Percentiles rank a stretch among this genome's conserved stretches.
Evolutionary conservation across 768 basidiomycete species (phyloP).

Genomic region (Russula emetica): DNA sequence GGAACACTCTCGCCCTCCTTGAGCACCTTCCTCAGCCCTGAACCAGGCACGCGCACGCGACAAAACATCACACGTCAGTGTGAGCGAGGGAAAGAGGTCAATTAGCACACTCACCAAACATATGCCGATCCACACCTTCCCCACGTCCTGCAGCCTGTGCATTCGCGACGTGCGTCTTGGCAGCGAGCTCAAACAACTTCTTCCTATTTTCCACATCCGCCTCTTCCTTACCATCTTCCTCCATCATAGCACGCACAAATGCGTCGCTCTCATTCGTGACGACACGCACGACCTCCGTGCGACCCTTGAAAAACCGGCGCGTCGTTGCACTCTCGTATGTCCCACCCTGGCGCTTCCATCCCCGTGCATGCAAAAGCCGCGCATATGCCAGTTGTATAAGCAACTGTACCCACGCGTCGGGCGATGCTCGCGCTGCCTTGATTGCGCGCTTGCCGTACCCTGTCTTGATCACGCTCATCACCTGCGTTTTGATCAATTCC

Average conservation of each 20-base stretch:
- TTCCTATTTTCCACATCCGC: conserved; percentile 48
- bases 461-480: conserved; percentile 58
- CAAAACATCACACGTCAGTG: neutral
- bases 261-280: conserved; percentile 71
- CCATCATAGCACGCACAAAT: conserved; percentile 75
- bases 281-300: conserved; percentile 91
- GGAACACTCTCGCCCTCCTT: conserved; percentile 60
- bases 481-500: conserved; percentile 59
- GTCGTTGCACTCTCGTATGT: conserved; percentile 96
- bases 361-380: conserved; percentile 44
- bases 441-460: conserved; percentile 81
- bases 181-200: conserved; percentile 53
- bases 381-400: conserved; percentile 85
- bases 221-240: conserved; percentile 34
- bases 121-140: conserved; percentile 80
- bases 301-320: conserved; percentile 80
- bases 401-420: conserved; percentile 94
- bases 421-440: conserved; percentile 84
- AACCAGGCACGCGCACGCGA: neutral
- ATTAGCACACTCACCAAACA: conserved; percentile 60
- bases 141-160: conserved; percentile 63
- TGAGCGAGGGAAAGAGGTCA: neutral
- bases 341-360: conserved; percentile 55
- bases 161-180: conserved; percentile 58
- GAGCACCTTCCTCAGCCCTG: conserved; percentile 72